phyloP scores from a whole-genome alignment of 202 grass and related monocot species.

The Cymbopogon flexuosus region DNA sequence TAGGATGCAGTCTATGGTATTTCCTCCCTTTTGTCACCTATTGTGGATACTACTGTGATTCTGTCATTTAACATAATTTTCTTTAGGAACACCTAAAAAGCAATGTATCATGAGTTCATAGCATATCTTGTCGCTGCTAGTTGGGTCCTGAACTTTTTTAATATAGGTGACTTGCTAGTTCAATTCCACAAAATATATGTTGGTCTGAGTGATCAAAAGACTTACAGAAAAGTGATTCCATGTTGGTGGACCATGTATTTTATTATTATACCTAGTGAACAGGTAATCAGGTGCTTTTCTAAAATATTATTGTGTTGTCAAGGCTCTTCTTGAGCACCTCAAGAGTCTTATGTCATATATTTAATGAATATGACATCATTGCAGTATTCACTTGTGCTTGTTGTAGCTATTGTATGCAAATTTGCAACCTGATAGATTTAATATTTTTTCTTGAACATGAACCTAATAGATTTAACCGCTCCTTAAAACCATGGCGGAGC shows the following conservation, averaged over 20 bases:
- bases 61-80: neutral
- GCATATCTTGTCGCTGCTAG: neutral
- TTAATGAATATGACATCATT: neutral
- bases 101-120: neutral
- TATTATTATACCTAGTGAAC: neutral
- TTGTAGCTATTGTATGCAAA: neutral
- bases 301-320: neutral
- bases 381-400: neutral
- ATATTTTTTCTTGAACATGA: neutral
- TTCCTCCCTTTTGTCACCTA: neutral
- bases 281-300: neutral
- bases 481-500: neutral
- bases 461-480: neutral
- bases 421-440: conserved; percentile 6
- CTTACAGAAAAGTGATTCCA: neutral
- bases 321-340: neutral
- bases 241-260: neutral
- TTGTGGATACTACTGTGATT: neutral
- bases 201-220: neutral
- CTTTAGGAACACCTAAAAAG: neutral
- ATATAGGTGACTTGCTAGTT: neutral
- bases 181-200: neutral
- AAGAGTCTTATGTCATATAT: neutral
- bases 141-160: neutral
- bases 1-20: neutral